Conservation (phyloP, 1,284 basidiomycete species). For the Cystobasidium pallidum region DNA sequence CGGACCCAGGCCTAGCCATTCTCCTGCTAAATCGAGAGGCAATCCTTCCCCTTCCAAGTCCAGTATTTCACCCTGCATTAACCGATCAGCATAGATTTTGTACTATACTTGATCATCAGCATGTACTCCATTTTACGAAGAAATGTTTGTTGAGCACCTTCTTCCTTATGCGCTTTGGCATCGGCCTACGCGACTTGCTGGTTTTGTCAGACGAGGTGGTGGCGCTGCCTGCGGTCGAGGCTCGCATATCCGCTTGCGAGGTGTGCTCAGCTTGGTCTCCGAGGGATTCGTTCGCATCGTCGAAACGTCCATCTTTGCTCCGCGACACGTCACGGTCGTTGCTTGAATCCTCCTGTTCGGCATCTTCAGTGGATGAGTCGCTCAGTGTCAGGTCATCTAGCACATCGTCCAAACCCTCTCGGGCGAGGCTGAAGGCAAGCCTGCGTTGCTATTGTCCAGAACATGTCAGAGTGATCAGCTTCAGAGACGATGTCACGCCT, state of each 20-base stretch:
- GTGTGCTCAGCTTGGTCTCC: not conserved
- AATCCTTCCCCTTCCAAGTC: slow-evolving; percentile 46
- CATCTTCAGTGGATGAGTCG: slow-evolving; percentile 15
- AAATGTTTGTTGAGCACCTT: not conserved
- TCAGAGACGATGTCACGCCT: not conserved
- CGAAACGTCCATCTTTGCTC: slow-evolving; percentile 7
- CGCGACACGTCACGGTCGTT: not conserved
- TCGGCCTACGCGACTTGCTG: slow-evolving; percentile 11
- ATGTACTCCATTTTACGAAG: not conserved
- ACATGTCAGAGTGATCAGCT: not conserved
- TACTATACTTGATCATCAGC: slow-evolving; percentile 4
- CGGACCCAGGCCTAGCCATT: slow-evolving; percentile 46
- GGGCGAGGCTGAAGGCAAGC: slow-evolving; percentile 24
- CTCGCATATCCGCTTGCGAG: not conserved
- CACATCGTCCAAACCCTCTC: slow-evolving; percentile 36
- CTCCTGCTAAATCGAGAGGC: slow-evolving; percentile 44
- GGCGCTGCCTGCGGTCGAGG: not conserved
- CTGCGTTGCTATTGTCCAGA: slow-evolving; percentile 16
- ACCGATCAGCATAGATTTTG: slow-evolving; percentile 44
- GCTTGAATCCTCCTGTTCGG: slow-evolving; percentile 12
- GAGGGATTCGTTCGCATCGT: slow-evolving; percentile 11
- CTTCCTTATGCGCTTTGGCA: slow-evolving; percentile 35
- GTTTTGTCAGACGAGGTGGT: not conserved
- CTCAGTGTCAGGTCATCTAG: slow-evolving; percentile 31
- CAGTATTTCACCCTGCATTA: slow-evolving; percentile 49